Percentiles rank a stretch among this genome's conserved stretches.
Evolutionary conservation across 257 asterid species (phyloP).

Genomic region (Gynochthodes officinalis): DNA sequence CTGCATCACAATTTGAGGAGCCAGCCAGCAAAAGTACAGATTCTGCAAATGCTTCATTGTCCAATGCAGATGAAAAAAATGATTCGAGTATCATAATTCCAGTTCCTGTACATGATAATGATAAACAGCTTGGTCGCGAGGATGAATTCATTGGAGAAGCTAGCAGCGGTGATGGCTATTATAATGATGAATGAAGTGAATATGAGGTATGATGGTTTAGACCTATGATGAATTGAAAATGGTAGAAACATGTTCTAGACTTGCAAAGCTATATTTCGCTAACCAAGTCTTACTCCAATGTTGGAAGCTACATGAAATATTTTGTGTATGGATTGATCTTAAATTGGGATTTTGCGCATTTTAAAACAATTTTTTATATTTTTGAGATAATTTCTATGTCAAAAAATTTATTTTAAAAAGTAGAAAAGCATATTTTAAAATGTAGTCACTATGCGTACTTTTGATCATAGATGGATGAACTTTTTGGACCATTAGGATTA

Average conservation of each 20-base stretch:
- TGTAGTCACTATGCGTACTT: no score
- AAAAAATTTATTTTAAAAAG: no score
- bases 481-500: no score
- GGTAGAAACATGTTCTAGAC: neutral
- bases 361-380: no score
- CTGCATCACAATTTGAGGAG: conserved; percentile 19
- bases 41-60: conserved; percentile 19
- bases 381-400: no score
- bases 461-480: no score
- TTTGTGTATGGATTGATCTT: no score
- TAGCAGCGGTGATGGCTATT: neutral
- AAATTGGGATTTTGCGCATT: no score
- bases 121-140: no score
- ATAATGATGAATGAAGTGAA: neutral
- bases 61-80: conserved; percentile 10
- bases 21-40: conserved; percentile 18
- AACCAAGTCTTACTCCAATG: neutral
- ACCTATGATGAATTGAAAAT: neutral
- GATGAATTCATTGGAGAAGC: neutral
- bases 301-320: no score
- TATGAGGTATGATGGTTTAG: neutral
- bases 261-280: conserved; percentile 5
- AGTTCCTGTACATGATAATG: neutral
- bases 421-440: no score
- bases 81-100: neutral